These are phyloP conservation scores for Paramyrothecium sp. DNA, from an alignment of 2,329 filamentous ascomycete genomes.

Conservation along the genomic window DNA sequence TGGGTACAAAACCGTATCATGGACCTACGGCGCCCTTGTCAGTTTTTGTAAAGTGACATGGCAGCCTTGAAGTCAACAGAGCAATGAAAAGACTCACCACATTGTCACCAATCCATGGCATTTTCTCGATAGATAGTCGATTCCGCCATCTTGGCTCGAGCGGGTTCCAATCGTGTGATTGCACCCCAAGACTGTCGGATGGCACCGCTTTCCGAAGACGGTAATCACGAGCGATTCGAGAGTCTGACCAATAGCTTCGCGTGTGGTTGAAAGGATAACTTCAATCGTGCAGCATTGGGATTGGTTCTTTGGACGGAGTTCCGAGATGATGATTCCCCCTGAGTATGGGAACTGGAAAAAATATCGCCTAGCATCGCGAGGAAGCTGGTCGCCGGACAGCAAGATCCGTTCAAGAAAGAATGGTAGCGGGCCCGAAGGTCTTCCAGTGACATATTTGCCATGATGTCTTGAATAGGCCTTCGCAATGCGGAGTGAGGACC, in stretches of 20 bases:
- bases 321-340: too few relatives aligned
- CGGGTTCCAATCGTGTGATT: constrained; percentile 14
- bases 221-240: constrained; percentile 21
- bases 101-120: constrained; percentile 39
- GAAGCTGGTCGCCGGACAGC: background rate
- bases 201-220: constrained; percentile 25
- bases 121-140: constrained; percentile 14
- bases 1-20: constrained; percentile 6
- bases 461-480: constrained; percentile 12
- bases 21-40: too few relatives aligned
- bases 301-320: too few relatives aligned
- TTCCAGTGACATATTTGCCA: too few relatives aligned
- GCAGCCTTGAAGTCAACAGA: too few relatives aligned
- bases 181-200: constrained; percentile 37
- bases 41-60: too few relatives aligned
- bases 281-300: constrained; percentile 24
- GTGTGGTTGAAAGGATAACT: constrained; percentile 34
- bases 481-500: constrained; percentile 19
- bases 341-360: constrained; percentile 34
- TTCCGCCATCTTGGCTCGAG: constrained; percentile 24
- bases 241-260: constrained; percentile 30
- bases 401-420: background rate
- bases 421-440: too few relatives aligned
- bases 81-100: too few relatives aligned
- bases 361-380: constrained; percentile 20